These are phyloP conservation scores for Phlyctochytrium bullatum DNA, from an alignment of 192 early-diverging fungal genomes.

Conservation along the genomic window DNA sequence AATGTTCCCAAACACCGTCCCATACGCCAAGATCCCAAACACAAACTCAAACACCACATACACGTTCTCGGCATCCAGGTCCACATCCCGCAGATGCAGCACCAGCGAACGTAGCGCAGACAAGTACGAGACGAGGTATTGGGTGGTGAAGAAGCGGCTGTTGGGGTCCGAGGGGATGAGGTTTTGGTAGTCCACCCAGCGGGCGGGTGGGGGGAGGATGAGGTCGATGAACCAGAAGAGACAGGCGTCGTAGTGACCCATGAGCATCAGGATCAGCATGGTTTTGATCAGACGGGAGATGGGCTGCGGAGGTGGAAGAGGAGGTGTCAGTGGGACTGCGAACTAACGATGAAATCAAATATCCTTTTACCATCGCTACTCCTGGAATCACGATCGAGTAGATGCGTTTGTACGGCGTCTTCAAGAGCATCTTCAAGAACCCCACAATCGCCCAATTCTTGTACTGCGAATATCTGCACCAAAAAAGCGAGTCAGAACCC, in stretches of 20 bases:
- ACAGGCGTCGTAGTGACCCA: conserved; percentile 33
- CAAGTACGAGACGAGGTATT: conserved; percentile 30
- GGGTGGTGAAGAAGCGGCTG: conserved; percentile 6
- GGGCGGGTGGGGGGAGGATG: conserved; percentile 13
- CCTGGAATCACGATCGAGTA: conserved; percentile 17
- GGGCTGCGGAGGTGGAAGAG: conserved; percentile 8
- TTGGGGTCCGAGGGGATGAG: background rate
- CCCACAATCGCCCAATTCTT: conserved; percentile 27
- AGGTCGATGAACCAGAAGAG: conserved; percentile 35
- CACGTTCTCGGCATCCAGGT: conserved; percentile 24
- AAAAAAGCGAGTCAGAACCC: too few relatives aligned
- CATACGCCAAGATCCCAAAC: conserved; percentile 31
- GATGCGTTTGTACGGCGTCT: conserved; percentile 18
- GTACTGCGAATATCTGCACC: conserved; percentile 22
- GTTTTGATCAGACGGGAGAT: conserved; percentile 34
- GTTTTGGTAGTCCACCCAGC: conserved; percentile 27
- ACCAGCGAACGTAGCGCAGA: conserved; percentile 28
- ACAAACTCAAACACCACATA: conserved; percentile 35
- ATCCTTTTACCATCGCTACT: conserved; percentile 15
- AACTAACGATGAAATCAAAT: background rate
- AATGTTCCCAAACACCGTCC: conserved; percentile 36
- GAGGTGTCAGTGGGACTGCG: background rate
- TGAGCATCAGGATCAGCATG: conserved; percentile 32
- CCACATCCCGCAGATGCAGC: conserved; percentile 20
- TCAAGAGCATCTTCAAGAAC: conserved; percentile 27